Percentiles rank a stretch among this genome's conserved stretches.
phyloP scores from a whole-genome alignment of 345 rosid species.

The Crucihimalaya himalaica region DNA sequence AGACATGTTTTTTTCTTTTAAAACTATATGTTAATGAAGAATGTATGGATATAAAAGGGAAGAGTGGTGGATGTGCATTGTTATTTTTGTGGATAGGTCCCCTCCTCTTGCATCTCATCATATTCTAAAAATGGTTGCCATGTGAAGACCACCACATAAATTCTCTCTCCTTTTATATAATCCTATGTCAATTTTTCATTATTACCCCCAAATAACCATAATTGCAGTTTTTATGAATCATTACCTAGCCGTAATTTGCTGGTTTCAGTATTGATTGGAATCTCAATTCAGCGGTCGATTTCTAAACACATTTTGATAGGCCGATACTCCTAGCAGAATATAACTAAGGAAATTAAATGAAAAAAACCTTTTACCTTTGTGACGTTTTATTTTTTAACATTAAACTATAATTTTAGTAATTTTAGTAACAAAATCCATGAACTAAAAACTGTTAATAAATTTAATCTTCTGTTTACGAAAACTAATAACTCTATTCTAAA shows the following conservation, averaged over 20 bases:
- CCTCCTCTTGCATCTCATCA: conserved; percentile 30
- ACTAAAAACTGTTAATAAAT: too few species aligned
- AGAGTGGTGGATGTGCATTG: conserved; percentile 20
- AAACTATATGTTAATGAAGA: not conserved
- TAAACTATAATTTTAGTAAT: too few species aligned
- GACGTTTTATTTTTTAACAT: too few species aligned
- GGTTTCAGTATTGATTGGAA: conserved; percentile 16
- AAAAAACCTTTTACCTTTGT: too few species aligned
- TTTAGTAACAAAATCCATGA: too few species aligned
- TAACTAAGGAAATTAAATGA: too few species aligned
- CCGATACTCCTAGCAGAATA: not conserved
- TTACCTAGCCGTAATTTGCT: conserved; percentile 21
- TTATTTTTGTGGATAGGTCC: conserved; percentile 32
- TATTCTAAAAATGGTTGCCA: conserved; percentile 35
- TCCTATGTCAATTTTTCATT: conserved; percentile 12
- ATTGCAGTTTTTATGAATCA: conserved; percentile 29
- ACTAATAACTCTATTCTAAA: too few species aligned
- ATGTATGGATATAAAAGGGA: conserved; percentile 7
- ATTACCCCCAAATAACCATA: conserved; percentile 27
- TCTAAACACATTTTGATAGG: not conserved
- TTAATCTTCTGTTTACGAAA: too few species aligned
- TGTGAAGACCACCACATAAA: conserved; percentile 34
- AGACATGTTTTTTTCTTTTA: conserved; percentile 10
- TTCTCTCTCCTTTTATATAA: conserved; percentile 29
- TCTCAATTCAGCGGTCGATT: not conserved